Percentiles rank a stretch among this genome's conserved stretches.
Conservation (phyloP, 2,329 filamentous ascomycete species). For the Fusarium irregulare region DNA sequence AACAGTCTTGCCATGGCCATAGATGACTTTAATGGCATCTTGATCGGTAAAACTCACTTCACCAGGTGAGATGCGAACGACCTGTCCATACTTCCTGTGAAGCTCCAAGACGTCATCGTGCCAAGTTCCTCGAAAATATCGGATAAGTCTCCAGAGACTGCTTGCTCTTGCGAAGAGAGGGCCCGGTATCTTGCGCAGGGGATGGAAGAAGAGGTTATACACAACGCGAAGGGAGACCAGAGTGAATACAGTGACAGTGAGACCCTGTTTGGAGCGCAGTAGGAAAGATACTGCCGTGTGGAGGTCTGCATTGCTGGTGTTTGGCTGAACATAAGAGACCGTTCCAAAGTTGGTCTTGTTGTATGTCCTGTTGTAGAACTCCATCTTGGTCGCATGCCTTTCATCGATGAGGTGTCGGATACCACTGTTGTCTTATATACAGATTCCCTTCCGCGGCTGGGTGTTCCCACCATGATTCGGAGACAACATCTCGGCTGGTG, state of each 20-base stretch:
- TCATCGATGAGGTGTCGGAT: neutral
- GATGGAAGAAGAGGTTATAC: slow-evolving; percentile 10
- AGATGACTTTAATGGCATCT: neutral
- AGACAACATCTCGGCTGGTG: neutral
- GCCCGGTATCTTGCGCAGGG: slow-evolving; percentile 1
- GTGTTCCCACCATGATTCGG: neutral
- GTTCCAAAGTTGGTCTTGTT: neutral
- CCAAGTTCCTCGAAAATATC: slow-evolving; percentile 24
- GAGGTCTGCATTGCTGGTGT: neutral
- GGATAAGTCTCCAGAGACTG: slow-evolving; percentile 3
- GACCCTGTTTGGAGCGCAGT: neutral
- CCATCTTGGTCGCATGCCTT: neutral
- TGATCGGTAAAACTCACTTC: slow-evolving; percentile 18
- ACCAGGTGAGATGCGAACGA: slow-evolving; percentile 20
- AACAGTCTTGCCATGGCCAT: slow-evolving; percentile 18
- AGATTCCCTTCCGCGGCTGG: no score
- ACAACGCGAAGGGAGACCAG: neutral
- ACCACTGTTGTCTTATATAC: neutral
- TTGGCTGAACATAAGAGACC: neutral
- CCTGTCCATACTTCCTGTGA: slow-evolving; percentile 13
- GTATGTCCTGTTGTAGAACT: neutral
- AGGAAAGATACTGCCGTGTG: neutral
- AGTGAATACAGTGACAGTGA: neutral
- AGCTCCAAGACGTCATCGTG: slow-evolving; percentile 13
- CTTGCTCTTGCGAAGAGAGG: slow-evolving; percentile 6